Conservation (phyloP, 78 protist genomes). For the Cyanophora paradoxa region DNA sequence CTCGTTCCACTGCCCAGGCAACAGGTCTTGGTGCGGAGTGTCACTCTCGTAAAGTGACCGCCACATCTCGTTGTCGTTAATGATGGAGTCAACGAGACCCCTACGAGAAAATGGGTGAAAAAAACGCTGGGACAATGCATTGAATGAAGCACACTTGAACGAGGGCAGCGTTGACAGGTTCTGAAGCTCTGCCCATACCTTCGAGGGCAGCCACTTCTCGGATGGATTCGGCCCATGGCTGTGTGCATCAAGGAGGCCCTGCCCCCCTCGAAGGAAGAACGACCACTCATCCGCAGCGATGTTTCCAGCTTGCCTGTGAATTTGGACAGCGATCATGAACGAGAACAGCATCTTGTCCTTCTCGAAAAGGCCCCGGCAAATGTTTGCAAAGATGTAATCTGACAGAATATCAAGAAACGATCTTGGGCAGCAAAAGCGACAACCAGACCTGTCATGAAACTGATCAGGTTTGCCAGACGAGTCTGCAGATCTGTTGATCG, state of each 20-base stretch:
- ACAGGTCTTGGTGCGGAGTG: constrained; percentile 18
- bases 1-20: constrained; percentile 39
- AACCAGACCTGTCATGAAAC: not conserved
- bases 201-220: constrained; percentile 45
- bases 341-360: constrained; percentile 50
- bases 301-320: constrained; percentile 1
- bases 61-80: constrained; percentile 1
- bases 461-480: constrained; percentile 31
- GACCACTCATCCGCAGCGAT: constrained; percentile 36
- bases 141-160: no score
- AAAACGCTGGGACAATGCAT: constrained; percentile 22
- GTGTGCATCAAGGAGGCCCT: constrained; percentile 42
- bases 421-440: not conserved
- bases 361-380: constrained; percentile 59
- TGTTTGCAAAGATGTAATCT: constrained; percentile 32
- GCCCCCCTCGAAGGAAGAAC: constrained; percentile 44
- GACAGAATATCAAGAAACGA: constrained; percentile 13
- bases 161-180: constrained; percentile 27
- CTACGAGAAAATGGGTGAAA: no score
- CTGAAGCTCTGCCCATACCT: constrained; percentile 54
- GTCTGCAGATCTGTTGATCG: constrained; percentile 7
- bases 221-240: constrained; percentile 38
- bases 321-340: constrained; percentile 37
- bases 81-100: constrained; percentile 13
- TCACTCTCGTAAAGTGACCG: constrained; percentile 1